phyloP scores from a whole-genome alignment of 2,329 filamentous ascomycete species.

The Cucurbitaria berberidis region DNA sequence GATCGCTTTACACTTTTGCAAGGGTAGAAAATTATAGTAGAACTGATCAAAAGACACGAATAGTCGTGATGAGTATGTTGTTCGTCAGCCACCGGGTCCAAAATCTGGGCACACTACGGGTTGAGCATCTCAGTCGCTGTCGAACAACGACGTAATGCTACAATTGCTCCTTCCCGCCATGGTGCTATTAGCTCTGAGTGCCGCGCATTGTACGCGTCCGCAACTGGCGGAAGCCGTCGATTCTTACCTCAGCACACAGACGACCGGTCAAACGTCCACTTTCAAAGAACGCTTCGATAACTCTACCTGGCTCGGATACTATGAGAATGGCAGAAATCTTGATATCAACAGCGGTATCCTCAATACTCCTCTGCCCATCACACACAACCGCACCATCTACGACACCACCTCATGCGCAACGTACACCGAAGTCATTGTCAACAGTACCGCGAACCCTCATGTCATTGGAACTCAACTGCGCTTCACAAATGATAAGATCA shows the following conservation, averaged over 20 bases:
- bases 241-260: conserved; percentile 26
- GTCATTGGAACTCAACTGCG: conserved; percentile 36
- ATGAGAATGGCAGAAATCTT: conserved; percentile 30
- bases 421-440: conserved; percentile 34
- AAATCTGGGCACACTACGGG: neutral
- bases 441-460: conserved; percentile 25
- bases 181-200: neutral
- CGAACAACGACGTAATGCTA: neutral
- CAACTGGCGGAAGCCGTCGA: conserved; percentile 22
- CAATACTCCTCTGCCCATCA: conserved; percentile 22
- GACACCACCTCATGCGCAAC: conserved; percentile 31
- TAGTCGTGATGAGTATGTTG: neutral
- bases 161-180: neutral
- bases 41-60: neutral
- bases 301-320: conserved; percentile 35
- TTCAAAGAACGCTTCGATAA: conserved; percentile 31
- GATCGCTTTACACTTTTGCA: neutral
- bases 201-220: conserved; percentile 23
- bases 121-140: neutral
- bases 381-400: conserved; percentile 27
- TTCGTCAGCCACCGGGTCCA: neutral
- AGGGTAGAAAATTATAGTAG: neutral
- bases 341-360: conserved; percentile 22
- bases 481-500: conserved; percentile 33
- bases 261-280: conserved; percentile 11